Base-by-base conservation (phyloP, 345 rosid genomes). In the Fremontodendron californicum region DNA sequence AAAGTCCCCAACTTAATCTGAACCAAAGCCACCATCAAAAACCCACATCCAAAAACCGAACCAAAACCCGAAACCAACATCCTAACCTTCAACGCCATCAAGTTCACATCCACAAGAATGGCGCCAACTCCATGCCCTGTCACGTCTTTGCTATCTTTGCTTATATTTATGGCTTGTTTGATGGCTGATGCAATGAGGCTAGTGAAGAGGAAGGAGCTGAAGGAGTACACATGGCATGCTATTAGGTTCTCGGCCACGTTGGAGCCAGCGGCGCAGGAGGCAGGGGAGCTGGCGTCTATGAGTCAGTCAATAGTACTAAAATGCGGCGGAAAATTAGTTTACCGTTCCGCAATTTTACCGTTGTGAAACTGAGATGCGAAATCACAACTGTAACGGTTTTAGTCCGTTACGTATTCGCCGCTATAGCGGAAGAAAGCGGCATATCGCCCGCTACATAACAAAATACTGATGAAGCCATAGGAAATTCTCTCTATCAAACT, bases 211-310 rank as follows among this genome's bases (percentile, higher is more conserved):
- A 92, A 91, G 77, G 79, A 88, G 75, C 90, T 88, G 86, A 94
- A 94, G 60, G 98, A 87, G 82, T 92, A 94, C 19, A 92, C 97
- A 77, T 91, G 98, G 90, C 82, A 89, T 33, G 91, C 51, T 15
- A 94, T 73, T 19, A 94, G 82, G 51, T 81, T 82, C 78, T 88
- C 93, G 18, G 81, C 90, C 58, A 89, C 25, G 49, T 76, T 18
- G 0, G 78, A 58, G 13, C 80, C 75, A 2, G 91, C 84, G 21
- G 74, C 54, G 66, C 96, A 92, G 51, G 13, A 11, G 6, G 77
- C 9, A 23, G 75, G 3, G 58, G 58, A 25, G 31, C 39, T 29
- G 19, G 81, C 77, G 19, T 77, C 64, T 77, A 80, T 66, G 21
- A 62, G 65, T n/a, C n/a, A n/a, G n/a, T n/a, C n/a, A n/a, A n/a